These are phyloP conservation scores for Aspergillus nidulans DNA, from an alignment of 495 filamentous ascomycete species.

Conservation along the genomic window DNA sequence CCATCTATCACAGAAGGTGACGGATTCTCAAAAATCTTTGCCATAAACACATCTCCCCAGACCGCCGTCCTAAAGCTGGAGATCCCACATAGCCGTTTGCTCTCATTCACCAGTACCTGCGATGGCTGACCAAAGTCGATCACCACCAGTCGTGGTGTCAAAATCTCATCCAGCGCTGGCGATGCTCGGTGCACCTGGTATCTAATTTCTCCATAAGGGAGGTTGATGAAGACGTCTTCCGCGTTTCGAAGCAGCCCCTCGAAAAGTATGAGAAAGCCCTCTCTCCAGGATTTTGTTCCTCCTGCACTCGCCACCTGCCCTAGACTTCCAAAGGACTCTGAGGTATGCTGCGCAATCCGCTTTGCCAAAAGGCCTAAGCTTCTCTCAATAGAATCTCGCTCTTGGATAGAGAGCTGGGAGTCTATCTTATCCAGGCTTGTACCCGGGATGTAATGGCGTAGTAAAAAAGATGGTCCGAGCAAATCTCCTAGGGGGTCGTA, in stretches of 20 bases:
- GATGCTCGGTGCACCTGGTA: slow-evolving; percentile 44
- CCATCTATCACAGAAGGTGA: slow-evolving; percentile 34
- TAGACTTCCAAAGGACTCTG: slow-evolving; percentile 45
- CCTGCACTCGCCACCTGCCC: slow-evolving; percentile 42
- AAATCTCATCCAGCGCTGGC: slow-evolving; percentile 52
- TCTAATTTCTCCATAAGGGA: slow-evolving; percentile 63
- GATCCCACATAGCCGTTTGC: slow-evolving; percentile 40
- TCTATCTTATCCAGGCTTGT: slow-evolving; percentile 38
- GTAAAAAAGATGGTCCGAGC: slow-evolving; percentile 44
- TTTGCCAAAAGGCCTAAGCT: slow-evolving; percentile 32
- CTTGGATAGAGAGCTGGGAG: slow-evolving; percentile 28
- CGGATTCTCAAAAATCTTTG: slow-evolving; percentile 38
- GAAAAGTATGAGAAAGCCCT: slow-evolving; percentile 55
- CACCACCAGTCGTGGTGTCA: slow-evolving; percentile 51
- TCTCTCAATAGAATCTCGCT: slow-evolving; percentile 42
- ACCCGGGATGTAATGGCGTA: slow-evolving; percentile 47
- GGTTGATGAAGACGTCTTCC: slow-evolving; percentile 63
- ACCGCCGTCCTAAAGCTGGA: slow-evolving; percentile 43
- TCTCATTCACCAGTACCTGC: slow-evolving; percentile 55
- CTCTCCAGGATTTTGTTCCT: slow-evolving; percentile 55
- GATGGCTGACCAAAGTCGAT: slow-evolving; percentile 51
- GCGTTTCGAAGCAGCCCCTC: slow-evolving; percentile 63
- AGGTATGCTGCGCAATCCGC: slow-evolving; percentile 37
- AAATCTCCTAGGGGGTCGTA: slow-evolving; percentile 38
- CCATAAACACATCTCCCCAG: slow-evolving; percentile 49